A percentile compares a stretch with the other conserved stretches of the same genome.
phyloP scores from a whole-genome alignment of 768 basidiomycete species.

The Tricholoma sp. region DNA sequence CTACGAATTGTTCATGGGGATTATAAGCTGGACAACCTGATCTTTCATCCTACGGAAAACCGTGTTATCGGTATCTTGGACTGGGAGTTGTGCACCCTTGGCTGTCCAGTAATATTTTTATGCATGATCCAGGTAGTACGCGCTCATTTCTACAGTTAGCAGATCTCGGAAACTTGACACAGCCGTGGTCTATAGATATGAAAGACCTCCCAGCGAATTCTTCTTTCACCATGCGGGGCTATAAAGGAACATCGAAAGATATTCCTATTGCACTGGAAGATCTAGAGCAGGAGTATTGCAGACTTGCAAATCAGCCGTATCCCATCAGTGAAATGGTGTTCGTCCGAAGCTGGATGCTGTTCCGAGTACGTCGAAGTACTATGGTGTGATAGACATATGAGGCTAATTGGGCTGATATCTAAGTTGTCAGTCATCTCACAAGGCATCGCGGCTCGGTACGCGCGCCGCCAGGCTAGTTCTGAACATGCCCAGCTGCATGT shows the following conservation, averaged over 20 bases:
- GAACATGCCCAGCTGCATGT: slow-evolving; percentile 55
- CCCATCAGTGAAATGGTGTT: slow-evolving; percentile 79
- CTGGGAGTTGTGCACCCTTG: slow-evolving; percentile 96
- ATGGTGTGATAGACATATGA: neutral
- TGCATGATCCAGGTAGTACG: neutral
- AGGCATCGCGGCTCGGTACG: slow-evolving; percentile 85
- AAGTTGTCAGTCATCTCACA: slow-evolving; percentile 80
- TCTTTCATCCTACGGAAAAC: slow-evolving; percentile 91
- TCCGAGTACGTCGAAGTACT: slow-evolving; percentile 49
- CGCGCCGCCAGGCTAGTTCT: slow-evolving; percentile 85
- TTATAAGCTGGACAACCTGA: slow-evolving; percentile 95
- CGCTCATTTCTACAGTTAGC: slow-evolving; percentile 48
- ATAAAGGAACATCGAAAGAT: slow-evolving; percentile 54
- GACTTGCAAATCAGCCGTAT: slow-evolving; percentile 56
- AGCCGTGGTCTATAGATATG: slow-evolving; percentile 69
- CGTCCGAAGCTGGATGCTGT: slow-evolving; percentile 82
- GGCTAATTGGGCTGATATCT: slow-evolving; percentile 3
- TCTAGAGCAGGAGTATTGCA: slow-evolving; percentile 80
- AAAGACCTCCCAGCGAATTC: slow-evolving; percentile 28
- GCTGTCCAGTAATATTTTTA: slow-evolving; percentile 63
- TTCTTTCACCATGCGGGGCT: slow-evolving; percentile 38
- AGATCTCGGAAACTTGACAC: slow-evolving; percentile 86
- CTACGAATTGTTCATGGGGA: slow-evolving; percentile 94
- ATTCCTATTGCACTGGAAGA: slow-evolving; percentile 65
- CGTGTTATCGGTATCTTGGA: slow-evolving; percentile 93